Base-by-base conservation (phyloP, 306 rosid genomes). In the Phaseolus lunatus region DNA sequence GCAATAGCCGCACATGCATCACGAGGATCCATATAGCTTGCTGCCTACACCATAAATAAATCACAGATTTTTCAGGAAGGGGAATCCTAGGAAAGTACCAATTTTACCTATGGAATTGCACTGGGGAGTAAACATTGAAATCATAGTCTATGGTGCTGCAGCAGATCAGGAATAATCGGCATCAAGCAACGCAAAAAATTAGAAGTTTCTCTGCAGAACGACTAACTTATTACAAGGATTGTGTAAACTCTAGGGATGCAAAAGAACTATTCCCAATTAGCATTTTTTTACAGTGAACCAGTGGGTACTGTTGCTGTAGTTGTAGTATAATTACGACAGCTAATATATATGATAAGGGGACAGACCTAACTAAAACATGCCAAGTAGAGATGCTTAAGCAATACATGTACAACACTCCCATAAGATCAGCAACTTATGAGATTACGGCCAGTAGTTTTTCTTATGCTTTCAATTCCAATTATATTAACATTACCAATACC, bases 1-100 rank as follows among this genome's bases (percentile, higher is more conserved):
- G 96, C 93, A 80, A 93, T 91, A 67, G 96, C 93, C 12, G 89
- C 83, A 82, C 98, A 93, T 43, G 97, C 98, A 79, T 93, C 98
- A 9, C 92, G 91, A 37, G 98, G 92, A 87, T 91, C 91, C 39
- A 85, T 13, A 82, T 86, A 88, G 72, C 81, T 85, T 43, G 96
- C 90, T 9, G 88, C 93, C 97, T 94, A 83, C 77, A 77, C 29
- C 67, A 79, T 39, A 37, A 84, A 71, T 48, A 72, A 71, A 71
- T 24, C 57, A 23, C 33, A 79, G 5, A 48, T 52, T 78, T 58
- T 41, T 67, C 67, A 73, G 67, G 48, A 62, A 71, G 47, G 53
- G 53, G 35, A 41, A 10, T 57, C 53, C 22, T 31, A 45, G 24
- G 59, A 69, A 20, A 68, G 56, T 75, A 39, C 49, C 68, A 10